phyloP scores from a whole-genome alignment of 2,329 filamentous ascomycete genomes.

The Ophiostoma perfectum region DNA sequence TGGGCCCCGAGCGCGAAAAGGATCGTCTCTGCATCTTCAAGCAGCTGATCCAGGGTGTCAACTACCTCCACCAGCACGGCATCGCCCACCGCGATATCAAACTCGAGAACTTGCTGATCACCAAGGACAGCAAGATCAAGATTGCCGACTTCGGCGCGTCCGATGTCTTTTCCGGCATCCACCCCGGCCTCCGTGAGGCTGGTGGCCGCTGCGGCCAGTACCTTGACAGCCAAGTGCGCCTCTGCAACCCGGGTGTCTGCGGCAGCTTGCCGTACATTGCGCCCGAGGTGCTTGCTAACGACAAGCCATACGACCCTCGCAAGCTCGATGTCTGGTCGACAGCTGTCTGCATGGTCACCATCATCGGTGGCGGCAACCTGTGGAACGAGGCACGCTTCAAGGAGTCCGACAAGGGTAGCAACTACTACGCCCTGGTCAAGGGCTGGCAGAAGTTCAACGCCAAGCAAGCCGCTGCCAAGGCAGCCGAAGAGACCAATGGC shows the following conservation, averaged over 20 bases:
- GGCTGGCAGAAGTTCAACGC: slow-evolving; percentile 63
- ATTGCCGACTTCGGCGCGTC: slow-evolving; percentile 90
- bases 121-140: slow-evolving; percentile 74
- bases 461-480: slow-evolving; percentile 38
- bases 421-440: slow-evolving; percentile 14
- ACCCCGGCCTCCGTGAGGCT: slow-evolving; percentile 69
- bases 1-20: slow-evolving; percentile 54
- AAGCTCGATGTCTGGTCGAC: slow-evolving; percentile 82
- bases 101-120: slow-evolving; percentile 77
- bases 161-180: slow-evolving; percentile 75
- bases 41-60: slow-evolving; percentile 75
- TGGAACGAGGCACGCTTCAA: slow-evolving; percentile 66
- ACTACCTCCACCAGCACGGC: slow-evolving; percentile 75
- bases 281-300: slow-evolving; percentile 72
- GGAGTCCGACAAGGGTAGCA: slow-evolving; percentile 30
- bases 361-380: slow-evolving; percentile 65
- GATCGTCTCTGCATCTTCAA: slow-evolving; percentile 84
- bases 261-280: slow-evolving; percentile 83
- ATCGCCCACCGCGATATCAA: slow-evolving; percentile 91
- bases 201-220: slow-evolving; percentile 67
- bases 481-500: not conserved
- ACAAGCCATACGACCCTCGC: slow-evolving; percentile 63
- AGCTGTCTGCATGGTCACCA: slow-evolving; percentile 74
- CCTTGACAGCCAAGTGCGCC: slow-evolving; percentile 63
- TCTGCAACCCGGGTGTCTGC: slow-evolving; percentile 74